Evolutionary conservation across 768 basidiomycete species (phyloP).

Genomic region (Albatrellus ellisii): DNA sequence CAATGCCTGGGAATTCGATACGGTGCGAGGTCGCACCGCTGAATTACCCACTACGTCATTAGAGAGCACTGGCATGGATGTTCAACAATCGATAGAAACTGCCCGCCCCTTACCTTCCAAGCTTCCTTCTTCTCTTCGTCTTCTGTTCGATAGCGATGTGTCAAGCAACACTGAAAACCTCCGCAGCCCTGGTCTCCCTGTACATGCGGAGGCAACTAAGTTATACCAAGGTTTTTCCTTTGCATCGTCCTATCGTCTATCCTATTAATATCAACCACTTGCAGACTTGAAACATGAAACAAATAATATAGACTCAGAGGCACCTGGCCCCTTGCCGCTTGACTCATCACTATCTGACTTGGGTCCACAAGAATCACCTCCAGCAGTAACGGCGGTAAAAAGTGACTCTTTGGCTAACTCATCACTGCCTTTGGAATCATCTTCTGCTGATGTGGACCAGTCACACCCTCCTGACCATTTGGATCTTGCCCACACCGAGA

Average conservation of each 20-base stretch:
- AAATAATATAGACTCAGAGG: too few species aligned
- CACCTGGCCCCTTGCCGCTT: too few species aligned
- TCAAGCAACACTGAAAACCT: slow-evolving; percentile 26
- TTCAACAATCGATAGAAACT: slow-evolving; percentile 31
- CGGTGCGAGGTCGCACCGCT: slow-evolving; percentile 33
- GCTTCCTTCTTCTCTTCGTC: slow-evolving; percentile 66
- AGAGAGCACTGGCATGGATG: too few species aligned
- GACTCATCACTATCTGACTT: too few species aligned
- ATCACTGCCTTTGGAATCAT: too few species aligned
- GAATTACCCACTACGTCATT: slow-evolving; percentile 2
- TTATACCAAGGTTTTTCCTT: slow-evolving; percentile 7
- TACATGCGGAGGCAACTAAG: slow-evolving; percentile 15
- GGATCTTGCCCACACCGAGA: too few species aligned
- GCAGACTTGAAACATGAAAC: not conserved
- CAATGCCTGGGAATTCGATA: slow-evolving; percentile 70
- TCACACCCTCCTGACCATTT: too few species aligned
- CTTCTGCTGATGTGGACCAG: too few species aligned
- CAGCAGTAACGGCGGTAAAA: too few species aligned
- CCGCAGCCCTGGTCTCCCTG: slow-evolving; percentile 26
- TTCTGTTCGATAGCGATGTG: slow-evolving; percentile 56
- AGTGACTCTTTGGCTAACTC: too few species aligned
- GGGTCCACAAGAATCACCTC: too few species aligned
- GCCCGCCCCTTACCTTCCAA: slow-evolving; percentile 36
- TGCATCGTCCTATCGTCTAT: slow-evolving; percentile 7
- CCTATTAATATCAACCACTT: slow-evolving; percentile 16